These are phyloP conservation scores for Lentinula lateritia DNA, from an alignment of 768 basidiomycete genomes.

Conservation along the genomic window DNA sequence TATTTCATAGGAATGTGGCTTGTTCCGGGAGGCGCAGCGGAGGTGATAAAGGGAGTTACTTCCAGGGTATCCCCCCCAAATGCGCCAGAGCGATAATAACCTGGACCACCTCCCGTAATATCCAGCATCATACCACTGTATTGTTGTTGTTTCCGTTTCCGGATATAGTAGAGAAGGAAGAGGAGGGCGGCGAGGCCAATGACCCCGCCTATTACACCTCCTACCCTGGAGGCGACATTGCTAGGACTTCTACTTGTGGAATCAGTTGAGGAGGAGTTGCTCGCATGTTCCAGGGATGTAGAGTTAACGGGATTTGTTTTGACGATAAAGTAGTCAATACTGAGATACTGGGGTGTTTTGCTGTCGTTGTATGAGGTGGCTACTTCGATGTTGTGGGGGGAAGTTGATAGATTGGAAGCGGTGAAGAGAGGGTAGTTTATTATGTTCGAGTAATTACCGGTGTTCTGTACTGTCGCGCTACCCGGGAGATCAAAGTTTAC, in stretches of 20 bases:
- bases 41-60: background rate
- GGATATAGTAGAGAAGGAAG: background rate
- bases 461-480: background rate
- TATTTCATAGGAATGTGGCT: background rate
- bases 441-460: background rate
- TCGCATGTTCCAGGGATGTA: background rate
- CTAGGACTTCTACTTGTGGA: background rate
- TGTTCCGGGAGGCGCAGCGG: background rate
- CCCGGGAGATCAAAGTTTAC: background rate
- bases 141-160: background rate
- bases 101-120: background rate
- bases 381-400: background rate
- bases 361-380: background rate
- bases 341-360: background rate
- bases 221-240: background rate
- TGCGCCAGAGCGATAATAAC: background rate
- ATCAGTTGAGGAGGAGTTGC: background rate
- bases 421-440: background rate
- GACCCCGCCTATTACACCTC: background rate
- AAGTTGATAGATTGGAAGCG: background rate
- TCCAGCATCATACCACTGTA: background rate
- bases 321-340: background rate
- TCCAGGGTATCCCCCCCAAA: background rate
- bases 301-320: constrained; percentile 1
- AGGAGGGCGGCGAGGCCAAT: background rate